Evolutionary conservation across 208 protist species (phyloP), one percentile per base, ranked within the genome.

Genomic region (Trypanosomatidae sp.): DNA sequence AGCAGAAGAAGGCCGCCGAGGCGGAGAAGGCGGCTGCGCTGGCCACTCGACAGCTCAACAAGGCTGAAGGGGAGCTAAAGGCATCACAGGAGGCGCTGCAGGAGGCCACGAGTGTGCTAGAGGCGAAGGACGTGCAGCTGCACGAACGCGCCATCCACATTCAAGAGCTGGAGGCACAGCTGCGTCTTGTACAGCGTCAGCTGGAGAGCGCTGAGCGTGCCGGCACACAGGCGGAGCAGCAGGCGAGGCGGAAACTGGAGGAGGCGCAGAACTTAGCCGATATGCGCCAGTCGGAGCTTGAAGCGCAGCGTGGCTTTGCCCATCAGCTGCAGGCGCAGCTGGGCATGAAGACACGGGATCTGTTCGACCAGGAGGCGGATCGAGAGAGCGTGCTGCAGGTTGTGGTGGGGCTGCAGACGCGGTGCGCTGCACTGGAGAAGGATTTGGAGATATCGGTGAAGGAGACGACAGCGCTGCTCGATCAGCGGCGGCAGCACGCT

Each of bases 361-460:
- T 77, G 60, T 28, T 74, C 30, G 71, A 77, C 22, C 60, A 62
- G 7, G 84, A 89, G 69, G 62, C 49, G 28, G 72, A 55, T 39
- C 77, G 81, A 56, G 81, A 83, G 13, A 55, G 68, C n/a, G 81
- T 84, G 3, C 55, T 77, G 36, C 49, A 58, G 22, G 58, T 58
- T 25, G 76, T 76, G 52, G 46, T 56, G 0, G 60, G 12, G 22
- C 75, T 81, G 30, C 64, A 73, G 41, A 62, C 66, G 28, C 52
- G 78, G 22, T 69, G 67, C 73, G 33, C 5, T 9, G 6, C 28
- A 6, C 52, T 74, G 15, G 68, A 71, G 64, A 58, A 62, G 33
- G 73, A 75, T 6, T 59, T 71, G 4, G 79, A 74, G 56, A 25
- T 25, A 15, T 41, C 53, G 46, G 33, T 65, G 68, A 52, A 28